Evolutionary conservation across 805 yeast species (phyloP), one percentile per base, ranked within the genome.

Genomic region (Starmerella floricola): DNA sequence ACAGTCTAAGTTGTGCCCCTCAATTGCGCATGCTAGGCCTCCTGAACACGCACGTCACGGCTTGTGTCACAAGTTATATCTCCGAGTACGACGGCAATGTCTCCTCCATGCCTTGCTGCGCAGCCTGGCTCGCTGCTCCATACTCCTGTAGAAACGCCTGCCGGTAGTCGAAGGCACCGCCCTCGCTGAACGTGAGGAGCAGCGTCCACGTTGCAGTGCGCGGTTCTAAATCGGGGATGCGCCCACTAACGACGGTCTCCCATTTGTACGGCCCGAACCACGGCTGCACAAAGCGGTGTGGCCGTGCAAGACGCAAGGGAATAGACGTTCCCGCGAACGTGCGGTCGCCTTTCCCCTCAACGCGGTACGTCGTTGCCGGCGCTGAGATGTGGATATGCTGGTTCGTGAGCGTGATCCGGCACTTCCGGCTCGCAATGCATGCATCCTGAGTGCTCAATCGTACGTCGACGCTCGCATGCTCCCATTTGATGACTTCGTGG

Each of bases 241-340:
- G 23, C 4, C 41, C 32, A 19, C 42, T 34, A 5, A 59, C 38
- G 3, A 34, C 21, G 16, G 55, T 53, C 32, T 49, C 50, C 61
- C 62, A 58, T 18, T 47, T 46, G 38, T 62, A 56, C 16, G 65
- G 64, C 3, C 65, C 65, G 20, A 61, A 50, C 62, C 62, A 62
- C 6, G 65, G 65, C 52, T 58, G 61, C 8, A 50, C 46, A 15
- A 61, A 43, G 33, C 45, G 38, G 38, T 45, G 49, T 4, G 51
- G 51, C 39, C 21, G 30, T 3, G 45, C 40, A 15, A 33, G 18
- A 12, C 40, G 34, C 15, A 61, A 36, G 3, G 58, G 56, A n/a
- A 58, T 45, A 8, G 38, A 34, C 6, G 54, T 20, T 2, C 44
- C 32, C 23, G 39, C 38, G 37, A 62, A 60, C 23, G 45, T 42